Evolutionary conservation across 2,329 filamentous ascomycete genomes (phyloP), one percentile per base, ranked within the genome.

Genomic region (Coniochaeta sp.): DNA sequence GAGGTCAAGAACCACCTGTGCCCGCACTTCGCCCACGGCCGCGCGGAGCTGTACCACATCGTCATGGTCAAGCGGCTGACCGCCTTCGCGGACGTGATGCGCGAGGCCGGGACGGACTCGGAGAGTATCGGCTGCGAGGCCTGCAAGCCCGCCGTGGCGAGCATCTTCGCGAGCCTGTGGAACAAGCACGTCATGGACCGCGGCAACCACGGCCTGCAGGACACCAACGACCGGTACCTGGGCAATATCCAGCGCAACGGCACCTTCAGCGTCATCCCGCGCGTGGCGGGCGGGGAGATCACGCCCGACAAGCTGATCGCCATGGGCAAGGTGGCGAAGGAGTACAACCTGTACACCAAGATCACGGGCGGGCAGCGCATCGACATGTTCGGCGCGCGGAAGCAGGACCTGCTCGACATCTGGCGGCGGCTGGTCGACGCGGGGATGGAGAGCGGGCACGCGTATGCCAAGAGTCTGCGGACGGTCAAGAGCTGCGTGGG

Each of bases 401-500:
- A 96, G 75, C 89, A 95, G 65, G 91, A 96, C 71, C 79, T 96
- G 19, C 80, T 90, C 2, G 81, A 82, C 16, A 96, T 96, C 67
- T 96, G 92, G 92, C 83, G 83, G 50, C 84, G 86, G 65, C 80
- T 96, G 3, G 84, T 96, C 9, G 87, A 90, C 60, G 92, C 89
- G 1, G 92, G 92, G 22, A 89, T 96, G 87, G 92, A 96, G 73
- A 91, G 88, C 63, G 92, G 92, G 0, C 91, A 96, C 70, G 92
- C 91, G 0, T 96, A 96, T 70, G 92, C 91, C 44, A 96, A 96
- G 76, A 89, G 89, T 4, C 79, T 96, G 54, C 82, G 92, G 52
- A 96, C 92, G 0, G 90, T 96, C 69, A 96, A 96, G 81, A 91
- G 89, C 62, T 96, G 92, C 67, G 92, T 96, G 0, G 92, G 92